A percentile compares a stretch with the other conserved stretches of the same genome.
Evolutionary conservation across 495 filamentous ascomycete genomes (phyloP).

Genomic region (Copromyces sp.): DNA sequence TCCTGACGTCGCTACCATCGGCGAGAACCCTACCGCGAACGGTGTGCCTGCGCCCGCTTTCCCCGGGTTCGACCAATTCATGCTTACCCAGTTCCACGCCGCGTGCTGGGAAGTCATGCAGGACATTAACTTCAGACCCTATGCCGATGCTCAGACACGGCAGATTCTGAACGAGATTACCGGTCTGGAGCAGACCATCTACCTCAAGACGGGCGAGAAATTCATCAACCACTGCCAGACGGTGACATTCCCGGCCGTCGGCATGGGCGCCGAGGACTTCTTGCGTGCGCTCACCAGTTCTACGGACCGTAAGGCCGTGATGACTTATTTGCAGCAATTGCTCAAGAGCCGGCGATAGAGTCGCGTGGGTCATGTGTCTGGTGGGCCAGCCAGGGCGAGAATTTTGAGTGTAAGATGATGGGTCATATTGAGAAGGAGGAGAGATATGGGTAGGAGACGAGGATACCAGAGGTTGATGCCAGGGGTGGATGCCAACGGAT

Average conservation of each 20-base stretch:
- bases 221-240: conserved; percentile 40
- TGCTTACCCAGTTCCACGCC: conserved; percentile 78
- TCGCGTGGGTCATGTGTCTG: neutral
- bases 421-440: neutral
- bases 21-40: conserved; percentile 32
- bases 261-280: conserved; percentile 38
- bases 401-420: neutral
- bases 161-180: conserved; percentile 80
- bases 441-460: neutral
- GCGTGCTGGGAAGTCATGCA: conserved; percentile 78
- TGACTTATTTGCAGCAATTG: conserved; percentile 36
- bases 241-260: conserved; percentile 38
- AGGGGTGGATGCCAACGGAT: neutral
- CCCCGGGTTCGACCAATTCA: conserved; percentile 86
- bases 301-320: conserved; percentile 38
- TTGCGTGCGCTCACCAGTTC: conserved; percentile 39
- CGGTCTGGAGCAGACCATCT: conserved; percentile 73
- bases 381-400: neutral
- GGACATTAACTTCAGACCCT: conserved; percentile 61
- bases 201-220: conserved; percentile 64
- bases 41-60: conserved; percentile 41
- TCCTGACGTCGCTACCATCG: conserved; percentile 55
- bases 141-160: conserved; percentile 71
- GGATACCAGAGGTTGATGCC: neutral
- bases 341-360: conserved; percentile 28